These are phyloP conservation scores for Silene conica DNA, from an alignment of 148 eudicot species.

Conservation along the genomic window DNA sequence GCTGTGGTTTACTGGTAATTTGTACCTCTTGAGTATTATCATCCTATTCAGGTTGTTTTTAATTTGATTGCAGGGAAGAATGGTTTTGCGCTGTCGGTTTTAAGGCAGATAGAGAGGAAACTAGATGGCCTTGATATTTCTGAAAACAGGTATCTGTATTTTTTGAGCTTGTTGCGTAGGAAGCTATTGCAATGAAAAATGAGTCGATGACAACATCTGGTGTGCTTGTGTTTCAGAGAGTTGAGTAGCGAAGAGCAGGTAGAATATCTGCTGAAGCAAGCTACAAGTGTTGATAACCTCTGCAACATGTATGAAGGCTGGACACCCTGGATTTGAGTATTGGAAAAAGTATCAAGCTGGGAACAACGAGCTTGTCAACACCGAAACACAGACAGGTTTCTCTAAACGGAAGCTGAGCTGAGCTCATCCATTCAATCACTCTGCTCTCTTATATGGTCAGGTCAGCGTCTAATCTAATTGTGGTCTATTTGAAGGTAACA, in stretches of 20 bases:
- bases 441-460: conserved; percentile 5
- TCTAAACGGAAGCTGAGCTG: conserved; percentile 5
- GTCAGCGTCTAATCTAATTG: not conserved
- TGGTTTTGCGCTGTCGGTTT: conserved; percentile 79
- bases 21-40: not conserved
- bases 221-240: conserved; percentile 40
- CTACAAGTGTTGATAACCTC: conserved; percentile 87
- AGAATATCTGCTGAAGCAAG: conserved; percentile 88
- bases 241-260: conserved; percentile 80
- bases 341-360: conserved; percentile 8
- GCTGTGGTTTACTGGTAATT: not conserved
- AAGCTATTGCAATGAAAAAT: conserved; percentile 13
- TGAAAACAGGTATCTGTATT: conserved; percentile 59
- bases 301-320: conserved; percentile 99
- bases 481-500: not conserved
- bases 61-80: conserved; percentile 60
- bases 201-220: not conserved
- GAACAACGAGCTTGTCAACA: not conserved
- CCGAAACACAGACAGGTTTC: not conserved
- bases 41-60: not conserved
- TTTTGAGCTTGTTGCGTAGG: conserved; percentile 17
- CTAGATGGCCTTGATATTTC: conserved; percentile 81
- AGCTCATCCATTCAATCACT: not conserved
- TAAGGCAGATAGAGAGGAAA: conserved; percentile 86
- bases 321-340: conserved; percentile 93